Conservation (phyloP, 108 stramenopile species). For the Cyclostephanos tholiformis region DNA sequence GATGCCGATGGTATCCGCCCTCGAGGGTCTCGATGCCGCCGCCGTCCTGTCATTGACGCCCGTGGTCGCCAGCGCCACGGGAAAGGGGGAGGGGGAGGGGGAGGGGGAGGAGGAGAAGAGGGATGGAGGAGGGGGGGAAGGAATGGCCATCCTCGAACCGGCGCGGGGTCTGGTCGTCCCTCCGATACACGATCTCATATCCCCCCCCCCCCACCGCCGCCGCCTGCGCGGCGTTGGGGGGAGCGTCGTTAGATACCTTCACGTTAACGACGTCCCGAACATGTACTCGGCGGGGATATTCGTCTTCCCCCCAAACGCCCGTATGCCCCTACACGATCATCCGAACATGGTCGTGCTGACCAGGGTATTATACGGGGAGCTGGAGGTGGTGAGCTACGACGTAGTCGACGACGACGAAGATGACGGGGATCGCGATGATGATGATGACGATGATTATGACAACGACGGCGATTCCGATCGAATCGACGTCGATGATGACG, state of each 20-base stretch:
- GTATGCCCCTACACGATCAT: slow-evolving; percentile 95
- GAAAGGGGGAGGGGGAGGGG: not conserved
- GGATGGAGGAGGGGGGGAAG: not conserved
- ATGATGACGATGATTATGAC: slow-evolving; percentile 3
- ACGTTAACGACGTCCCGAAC: slow-evolving; percentile 72
- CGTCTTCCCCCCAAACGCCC: slow-evolving; percentile 86
- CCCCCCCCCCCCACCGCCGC: slow-evolving; percentile 27
- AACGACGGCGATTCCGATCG: not conserved
- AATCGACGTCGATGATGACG: not conserved
- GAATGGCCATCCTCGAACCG: slow-evolving; percentile 31
- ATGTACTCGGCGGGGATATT: slow-evolving; percentile 90
- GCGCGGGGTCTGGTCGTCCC: slow-evolving; percentile 38
- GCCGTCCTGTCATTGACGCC: slow-evolving; percentile 56
- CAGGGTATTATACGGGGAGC: slow-evolving; percentile 86
- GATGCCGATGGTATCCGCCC: slow-evolving; percentile 44
- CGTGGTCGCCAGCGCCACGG: slow-evolving; percentile 2
- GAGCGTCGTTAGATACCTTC: slow-evolving; percentile 71
- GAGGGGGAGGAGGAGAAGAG: too few relatives aligned
- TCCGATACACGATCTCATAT: slow-evolving; percentile 65
- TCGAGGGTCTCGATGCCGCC: slow-evolving; percentile 58
- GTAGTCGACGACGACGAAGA: slow-evolving; percentile 35
- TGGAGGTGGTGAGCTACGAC: slow-evolving; percentile 79
- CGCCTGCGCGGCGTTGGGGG: not conserved
- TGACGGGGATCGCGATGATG: not conserved
- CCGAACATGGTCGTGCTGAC: slow-evolving; percentile 92